Evolutionary conservation across 2,329 filamentous ascomycete genomes (phyloP), one percentile per base, ranked within the genome.

Genomic region (Colletotrichum shisoi): DNA sequence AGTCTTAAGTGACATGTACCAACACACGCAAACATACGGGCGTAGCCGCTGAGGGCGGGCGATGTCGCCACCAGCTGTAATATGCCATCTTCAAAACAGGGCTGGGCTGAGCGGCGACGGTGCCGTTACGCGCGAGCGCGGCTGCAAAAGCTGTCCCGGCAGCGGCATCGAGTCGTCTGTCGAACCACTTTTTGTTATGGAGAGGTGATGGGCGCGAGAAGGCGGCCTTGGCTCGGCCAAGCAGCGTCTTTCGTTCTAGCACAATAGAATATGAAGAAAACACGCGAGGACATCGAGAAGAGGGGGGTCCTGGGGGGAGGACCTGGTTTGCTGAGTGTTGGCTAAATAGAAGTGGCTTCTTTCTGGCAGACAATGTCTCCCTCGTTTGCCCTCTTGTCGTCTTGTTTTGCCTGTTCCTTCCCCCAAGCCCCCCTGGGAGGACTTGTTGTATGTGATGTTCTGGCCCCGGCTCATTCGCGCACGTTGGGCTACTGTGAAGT

Each of bases 311-410:
- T 9, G 53, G 49, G 53, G 49, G 53, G 31, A 56, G 24, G 65
- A 60, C 42, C 56, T 56, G 65, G 54, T 56, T 68, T 65, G 62
- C 49, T 37, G 56, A 56, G 54, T 60, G 49, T 40, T 59, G 62
- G 53, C 61, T 68, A 49, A 68, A 57, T 57, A 37, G 17, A 68
- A 68, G 57, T 54, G 65, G 54, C 61, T 44, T 56, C 49, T 65
- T 44, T 60, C 54, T 65, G 48, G 56, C 61, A 52, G 49, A 65
- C 42, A 59, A 54, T 19, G 31, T 67, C 48, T 49, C 46, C 63
- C 46, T 53, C 44, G 42, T 57, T 51, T n/a, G 40, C n/a, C 39
- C 21, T 37, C 21, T 37, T 34, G 54, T 15, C 7, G 31, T 34
- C 31, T 34, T 2, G 31, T 34, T 34, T 34, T 9, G 31, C 31